Base-by-base conservation (phyloP, 2,329 filamentous ascomycete species). In the Boeremia exigua region DNA sequence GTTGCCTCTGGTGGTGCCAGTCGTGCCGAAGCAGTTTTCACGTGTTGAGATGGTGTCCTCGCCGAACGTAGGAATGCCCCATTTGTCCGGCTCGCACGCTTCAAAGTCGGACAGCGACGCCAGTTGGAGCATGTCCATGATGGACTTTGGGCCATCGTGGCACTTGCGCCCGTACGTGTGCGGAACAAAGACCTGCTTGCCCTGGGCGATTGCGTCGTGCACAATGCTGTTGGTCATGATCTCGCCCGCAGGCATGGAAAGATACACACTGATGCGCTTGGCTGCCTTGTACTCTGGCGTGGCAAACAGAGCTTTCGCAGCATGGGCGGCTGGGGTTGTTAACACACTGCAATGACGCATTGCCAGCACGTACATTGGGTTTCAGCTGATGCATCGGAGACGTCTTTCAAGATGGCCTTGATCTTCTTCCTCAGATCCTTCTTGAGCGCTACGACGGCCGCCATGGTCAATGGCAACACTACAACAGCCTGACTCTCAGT, bases 101-200 rank as follows among this genome's bases (percentile, higher is more conserved):
- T 92, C 86, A 74, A 93, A 96, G 73, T 99, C 95, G 27, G 84
- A 78, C 46, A 91, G 75, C 25, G 87, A 88, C 53, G 82, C 79
- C 36, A 99, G 80, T 59, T 87, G 87, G 19, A 99, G 86, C 95
- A 99, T 98, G 70, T 97, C 92, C 95, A 99, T 99, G 49, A 95
- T 84, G 14, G 90, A 90, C 5, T 70, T 78, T 6, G 86, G 84
- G 27, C 74, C 73, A 6, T 71, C 61, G 23, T 63, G 59, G 12
- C 73, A 67, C 15, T 45, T 27, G 4, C 80, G 80, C 66, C 82
- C 87, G 77, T 95, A 88, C 48, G 96, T 88, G 72, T 95, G 97
- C 0, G 95, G 95, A 43, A 99, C 88, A 74, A 92, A 98, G 54
- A 99, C 92, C 58, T 88, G 82, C 77, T 98, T 99, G 34, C 90